Percentiles rank a stretch among this genome's conserved stretches.
phyloP scores from a whole-genome alignment of 768 basidiomycete species.

The Pleurotus tuber-regium region DNA sequence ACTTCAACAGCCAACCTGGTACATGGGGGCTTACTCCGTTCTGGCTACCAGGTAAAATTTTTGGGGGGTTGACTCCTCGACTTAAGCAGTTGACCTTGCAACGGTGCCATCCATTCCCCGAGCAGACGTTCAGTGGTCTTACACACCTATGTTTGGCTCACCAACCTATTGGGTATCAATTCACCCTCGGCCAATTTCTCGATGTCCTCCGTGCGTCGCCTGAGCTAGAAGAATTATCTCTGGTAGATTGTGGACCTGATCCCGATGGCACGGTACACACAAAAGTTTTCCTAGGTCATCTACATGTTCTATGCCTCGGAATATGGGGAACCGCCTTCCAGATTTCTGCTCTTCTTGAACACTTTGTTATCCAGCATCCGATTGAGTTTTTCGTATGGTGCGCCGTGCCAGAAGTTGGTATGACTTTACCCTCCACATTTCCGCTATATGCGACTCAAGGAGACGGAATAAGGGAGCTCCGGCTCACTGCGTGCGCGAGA shows the following conservation, averaged over 20 bases:
- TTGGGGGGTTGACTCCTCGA: not conserved
- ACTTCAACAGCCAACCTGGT: not conserved
- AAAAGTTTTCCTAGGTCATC: not conserved
- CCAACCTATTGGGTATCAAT: not conserved
- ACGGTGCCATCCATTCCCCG: not conserved
- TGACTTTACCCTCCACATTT: not conserved
- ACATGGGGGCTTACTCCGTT: not conserved
- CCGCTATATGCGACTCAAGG: not conserved
- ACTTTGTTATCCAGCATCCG: slow-evolving; percentile 14
- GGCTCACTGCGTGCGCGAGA: not conserved
- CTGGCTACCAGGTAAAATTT: not conserved
- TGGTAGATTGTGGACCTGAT: not conserved
- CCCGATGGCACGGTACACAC: slow-evolving; percentile 14
- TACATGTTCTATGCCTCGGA: not conserved
- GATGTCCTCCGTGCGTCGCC: not conserved
- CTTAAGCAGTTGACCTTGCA: not conserved
- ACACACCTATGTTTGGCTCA: not conserved
- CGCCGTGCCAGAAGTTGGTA: not conserved
- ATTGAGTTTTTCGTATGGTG: slow-evolving; percentile 17
- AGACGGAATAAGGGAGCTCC: not conserved
- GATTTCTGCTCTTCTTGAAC: not conserved
- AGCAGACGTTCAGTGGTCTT: not conserved
- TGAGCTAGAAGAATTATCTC: not conserved
- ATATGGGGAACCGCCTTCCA: not conserved
- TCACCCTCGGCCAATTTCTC: not conserved